Conservation (phyloP, 441 rosid species). For the Macaranga tanarius region DNA sequence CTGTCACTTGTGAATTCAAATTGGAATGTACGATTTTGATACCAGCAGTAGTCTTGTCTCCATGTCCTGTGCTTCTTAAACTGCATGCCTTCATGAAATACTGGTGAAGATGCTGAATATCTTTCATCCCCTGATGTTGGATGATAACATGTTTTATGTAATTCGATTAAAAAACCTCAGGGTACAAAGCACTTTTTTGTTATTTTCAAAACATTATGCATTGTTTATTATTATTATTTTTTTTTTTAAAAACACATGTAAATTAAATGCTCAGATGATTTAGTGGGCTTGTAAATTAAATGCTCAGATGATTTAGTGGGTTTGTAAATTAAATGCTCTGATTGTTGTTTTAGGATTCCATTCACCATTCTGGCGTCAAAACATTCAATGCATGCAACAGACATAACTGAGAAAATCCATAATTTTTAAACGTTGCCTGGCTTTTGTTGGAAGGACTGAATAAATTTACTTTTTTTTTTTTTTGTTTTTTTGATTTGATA, state of each 20-base stretch:
- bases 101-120: not conserved
- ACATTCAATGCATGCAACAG: not conserved
- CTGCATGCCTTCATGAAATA: not conserved
- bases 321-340: not conserved
- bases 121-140: not conserved
- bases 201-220: not conserved
- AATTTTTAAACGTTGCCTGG: not conserved
- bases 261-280: no score
- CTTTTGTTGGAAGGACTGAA: not conserved
- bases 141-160: not conserved
- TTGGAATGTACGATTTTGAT: not conserved
- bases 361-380: not conserved
- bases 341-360: not conserved
- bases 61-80: not conserved
- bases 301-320: not conserved
- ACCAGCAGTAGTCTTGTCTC: not conserved
- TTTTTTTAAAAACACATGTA: no score
- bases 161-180: not conserved
- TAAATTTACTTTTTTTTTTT: no score
- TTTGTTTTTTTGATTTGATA: no score
- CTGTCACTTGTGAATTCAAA: not conserved
- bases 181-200: not conserved
- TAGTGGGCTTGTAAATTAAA: no score
- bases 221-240: no score
- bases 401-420: no score